A percentile compares a stretch with the other conserved stretches of the same genome.
Conservation (phyloP, 768 basidiomycete species). For the Amanita pseudoporphyria region DNA sequence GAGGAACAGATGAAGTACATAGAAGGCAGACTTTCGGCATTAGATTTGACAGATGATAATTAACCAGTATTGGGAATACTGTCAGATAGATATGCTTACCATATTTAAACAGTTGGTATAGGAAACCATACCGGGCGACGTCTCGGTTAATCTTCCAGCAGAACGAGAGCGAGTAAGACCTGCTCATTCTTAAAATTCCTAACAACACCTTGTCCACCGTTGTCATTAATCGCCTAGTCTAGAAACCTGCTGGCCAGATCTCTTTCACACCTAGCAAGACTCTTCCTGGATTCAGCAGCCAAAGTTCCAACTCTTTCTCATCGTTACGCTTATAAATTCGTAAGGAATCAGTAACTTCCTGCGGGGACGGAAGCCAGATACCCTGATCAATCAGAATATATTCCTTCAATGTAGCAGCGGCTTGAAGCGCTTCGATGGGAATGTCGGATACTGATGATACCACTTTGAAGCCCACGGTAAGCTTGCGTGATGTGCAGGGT, state of each 20-base stretch:
- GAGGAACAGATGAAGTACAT: conserved; percentile 16
- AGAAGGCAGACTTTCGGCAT: conserved; percentile 15
- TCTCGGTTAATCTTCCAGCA: too few species aligned
- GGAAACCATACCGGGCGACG: too few species aligned
- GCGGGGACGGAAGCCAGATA: conserved; percentile 34
- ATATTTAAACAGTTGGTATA: background rate
- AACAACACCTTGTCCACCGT: conserved; percentile 37
- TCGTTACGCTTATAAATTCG: conserved; percentile 31
- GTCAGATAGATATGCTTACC: too few species aligned
- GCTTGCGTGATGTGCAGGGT: conserved; percentile 18
- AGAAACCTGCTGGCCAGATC: conserved; percentile 29
- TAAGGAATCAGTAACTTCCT: conserved; percentile 21
- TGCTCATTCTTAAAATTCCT: conserved; percentile 24
- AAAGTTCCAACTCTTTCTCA: conserved; percentile 24
- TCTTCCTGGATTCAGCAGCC: conserved; percentile 38
- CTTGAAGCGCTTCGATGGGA: conserved; percentile 39
- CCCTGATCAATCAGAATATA: conserved; percentile 47
- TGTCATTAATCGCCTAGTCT: conserved; percentile 28
- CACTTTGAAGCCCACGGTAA: conserved; percentile 49
- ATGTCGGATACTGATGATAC: conserved; percentile 51
- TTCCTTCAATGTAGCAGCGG: conserved; percentile 36
- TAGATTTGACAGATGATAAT: conserved; percentile 8
- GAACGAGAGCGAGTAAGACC: too few species aligned
- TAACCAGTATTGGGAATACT: too few species aligned
- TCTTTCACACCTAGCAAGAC: conserved; percentile 24